Evolutionary conservation across 805 yeast species (phyloP), one percentile per base, ranked within the genome.

Genomic region (Isabelozyma heimii): DNA sequence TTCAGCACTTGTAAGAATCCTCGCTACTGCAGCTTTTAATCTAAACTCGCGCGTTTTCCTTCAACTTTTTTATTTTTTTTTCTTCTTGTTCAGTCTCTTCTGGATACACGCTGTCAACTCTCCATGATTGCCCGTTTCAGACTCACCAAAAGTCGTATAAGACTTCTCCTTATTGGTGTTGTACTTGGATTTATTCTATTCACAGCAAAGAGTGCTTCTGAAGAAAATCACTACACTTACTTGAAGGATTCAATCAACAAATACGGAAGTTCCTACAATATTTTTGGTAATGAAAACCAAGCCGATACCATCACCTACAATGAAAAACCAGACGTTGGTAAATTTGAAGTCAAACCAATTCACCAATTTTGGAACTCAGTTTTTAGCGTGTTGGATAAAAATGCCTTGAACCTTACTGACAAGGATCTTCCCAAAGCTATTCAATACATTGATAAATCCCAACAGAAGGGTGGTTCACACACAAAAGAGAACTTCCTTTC

Each of bases 341-440:
- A 15, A 37, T 13, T 15, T 37, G 40, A n/a, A 37, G 3, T 15
- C 14, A 15, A 15, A 15, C 17, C 56, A 15, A 40, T 60, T 35
- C 69, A 63, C 43, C 42, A 50, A 35, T 67, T 66, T 45, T 69
- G 72, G 72, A 57, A 52, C 14, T 44, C 55, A 5, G 55, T 67
- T 2, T 69, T 67, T 46, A 46, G 51, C 4, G 50, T 62, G 6
- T 54, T 69, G 44, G 60, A 55, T 16, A 48, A 16, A 42, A 55
- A 61, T 30, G 47, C 46, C n/a, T 46, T 60, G 1, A 46, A 56
- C 10, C 20, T 61, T 15, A 38, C 59, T 6, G 55, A 39, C 6
- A 54, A 47, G 2, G 54, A 57, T 14, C 14, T 59, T 4, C 48
- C 43, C 8, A 45, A 52, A 6, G 64, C 69, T 2, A 54, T 66